These are phyloP conservation scores for Chlorella vulgaris DNA, from an alignment of 139 green algal species.

Conservation along the genomic window DNA sequence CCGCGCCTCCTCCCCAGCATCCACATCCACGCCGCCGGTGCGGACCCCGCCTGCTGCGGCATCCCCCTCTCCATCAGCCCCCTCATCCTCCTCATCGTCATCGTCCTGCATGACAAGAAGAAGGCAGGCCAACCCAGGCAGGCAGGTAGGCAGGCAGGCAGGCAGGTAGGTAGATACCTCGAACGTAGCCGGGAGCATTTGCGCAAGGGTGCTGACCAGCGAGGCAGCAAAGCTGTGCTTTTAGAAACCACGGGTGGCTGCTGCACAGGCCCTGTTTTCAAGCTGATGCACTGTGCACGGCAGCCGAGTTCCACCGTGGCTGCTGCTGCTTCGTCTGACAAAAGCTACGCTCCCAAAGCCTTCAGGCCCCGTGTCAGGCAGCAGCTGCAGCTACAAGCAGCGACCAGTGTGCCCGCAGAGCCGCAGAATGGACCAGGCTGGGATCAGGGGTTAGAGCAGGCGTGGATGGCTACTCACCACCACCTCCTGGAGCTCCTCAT, in stretches of 20 bases:
- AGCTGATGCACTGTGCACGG: too few relatives aligned
- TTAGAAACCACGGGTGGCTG: too few relatives aligned
- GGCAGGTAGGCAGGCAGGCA: too few relatives aligned
- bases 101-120: slow-evolving; percentile 17
- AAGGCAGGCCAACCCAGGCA: neutral
- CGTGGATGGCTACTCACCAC: slow-evolving; percentile 33
- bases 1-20: slow-evolving; percentile 55
- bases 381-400: neutral
- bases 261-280: too few relatives aligned
- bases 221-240: too few relatives aligned
- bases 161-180: too few relatives aligned
- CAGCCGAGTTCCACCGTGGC: too few relatives aligned
- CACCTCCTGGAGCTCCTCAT: slow-evolving; percentile 55
- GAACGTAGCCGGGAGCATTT: too few relatives aligned
- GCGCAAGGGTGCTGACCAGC: too few relatives aligned
- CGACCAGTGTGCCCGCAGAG: neutral
- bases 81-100: slow-evolving; percentile 57
- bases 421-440: neutral
- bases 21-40: slow-evolving; percentile 56
- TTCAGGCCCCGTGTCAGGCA: neutral
- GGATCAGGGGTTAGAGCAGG: neutral
- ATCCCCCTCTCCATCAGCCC: slow-evolving; percentile 51
- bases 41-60: slow-evolving; percentile 28
- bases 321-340: too few relatives aligned
- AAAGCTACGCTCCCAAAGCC: too few relatives aligned